phyloP scores from a whole-genome alignment of 257 asterid genomes.

The Cruciata laevipes region DNA sequence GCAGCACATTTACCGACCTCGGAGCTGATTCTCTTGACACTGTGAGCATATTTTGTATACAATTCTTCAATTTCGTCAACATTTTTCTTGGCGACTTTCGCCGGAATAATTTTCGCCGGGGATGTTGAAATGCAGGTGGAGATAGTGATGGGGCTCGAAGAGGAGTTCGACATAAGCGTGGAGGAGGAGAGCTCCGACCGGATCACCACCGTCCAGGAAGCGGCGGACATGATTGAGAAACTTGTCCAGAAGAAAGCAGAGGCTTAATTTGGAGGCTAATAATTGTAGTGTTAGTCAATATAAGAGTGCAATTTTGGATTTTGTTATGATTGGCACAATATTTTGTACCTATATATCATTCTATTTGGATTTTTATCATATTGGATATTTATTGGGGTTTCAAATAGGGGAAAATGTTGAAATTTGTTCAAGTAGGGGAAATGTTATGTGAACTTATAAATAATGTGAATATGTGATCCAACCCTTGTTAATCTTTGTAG shows the following conservation, averaged over 20 bases:
- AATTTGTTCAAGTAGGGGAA: no score
- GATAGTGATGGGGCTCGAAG: conserved; percentile 77
- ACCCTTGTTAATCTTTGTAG: no score
- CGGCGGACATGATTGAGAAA: conserved; percentile 69
- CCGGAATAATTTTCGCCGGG: not conserved
- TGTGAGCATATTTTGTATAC: conserved; percentile 16
- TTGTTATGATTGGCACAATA: no score
- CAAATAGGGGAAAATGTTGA: no score
- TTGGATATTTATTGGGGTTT: no score
- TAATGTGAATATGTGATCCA: no score
- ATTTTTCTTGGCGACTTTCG: not conserved
- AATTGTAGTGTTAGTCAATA: not conserved
- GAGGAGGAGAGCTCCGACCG: conserved; percentile 66
- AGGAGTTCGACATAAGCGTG: conserved; percentile 55
- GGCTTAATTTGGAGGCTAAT: conserved; percentile 12
- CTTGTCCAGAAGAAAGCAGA: conserved; percentile 35
- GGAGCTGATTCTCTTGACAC: conserved; percentile 91
- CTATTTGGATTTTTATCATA: no score
- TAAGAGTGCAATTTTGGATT: not conserved
- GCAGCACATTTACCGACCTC: conserved; percentile 45
- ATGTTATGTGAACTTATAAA: no score
- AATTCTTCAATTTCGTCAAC: not conserved
- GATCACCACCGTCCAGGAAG: conserved; percentile 63
- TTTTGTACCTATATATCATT: no score
- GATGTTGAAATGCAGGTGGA: conserved; percentile 46